Percentiles rank a stretch among this genome's conserved stretches.
These are phyloP conservation scores for Alternaria longipes DNA, from an alignment of 2,329 filamentous ascomycete genomes.

Conservation along the genomic window DNA sequence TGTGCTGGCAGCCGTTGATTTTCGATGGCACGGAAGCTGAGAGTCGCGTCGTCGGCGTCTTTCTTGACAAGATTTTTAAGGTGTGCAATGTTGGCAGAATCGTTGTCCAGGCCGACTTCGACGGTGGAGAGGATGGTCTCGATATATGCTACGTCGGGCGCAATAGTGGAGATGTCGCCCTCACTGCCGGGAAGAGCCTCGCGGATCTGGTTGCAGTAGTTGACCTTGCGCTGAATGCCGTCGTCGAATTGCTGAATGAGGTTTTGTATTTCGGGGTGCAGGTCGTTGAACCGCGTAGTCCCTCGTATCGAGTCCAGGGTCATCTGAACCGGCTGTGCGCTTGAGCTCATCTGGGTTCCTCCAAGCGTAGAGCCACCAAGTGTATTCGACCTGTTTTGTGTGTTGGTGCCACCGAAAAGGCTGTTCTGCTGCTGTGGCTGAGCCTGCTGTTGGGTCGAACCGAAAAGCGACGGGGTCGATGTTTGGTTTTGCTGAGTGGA, in stretches of 20 bases:
- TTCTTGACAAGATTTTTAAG: conserved; percentile 67
- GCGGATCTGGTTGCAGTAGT: conserved; percentile 78
- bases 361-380: conserved; percentile 37
- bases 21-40: conserved; percentile 77
- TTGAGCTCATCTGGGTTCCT: conserved; percentile 38
- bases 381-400: conserved; percentile 39
- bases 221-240: conserved; percentile 80
- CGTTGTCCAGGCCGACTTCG: conserved; percentile 69
- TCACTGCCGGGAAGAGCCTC: conserved; percentile 70
- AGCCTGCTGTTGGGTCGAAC: conserved; percentile 36
- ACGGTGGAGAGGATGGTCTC: conserved; percentile 69
- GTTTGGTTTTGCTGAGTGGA: conserved; percentile 42
- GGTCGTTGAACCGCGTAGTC: conserved; percentile 91
- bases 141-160: conserved; percentile 71
- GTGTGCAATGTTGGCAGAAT: conserved; percentile 67
- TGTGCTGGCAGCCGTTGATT: conserved; percentile 75
- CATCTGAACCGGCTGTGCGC: conserved; percentile 41
- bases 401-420: conserved; percentile 46
- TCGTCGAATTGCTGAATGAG: conserved; percentile 81
- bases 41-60: conserved; percentile 74
- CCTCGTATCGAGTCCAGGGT: conserved; percentile 73
- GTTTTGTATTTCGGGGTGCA: conserved; percentile 81
- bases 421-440: conserved; percentile 43
- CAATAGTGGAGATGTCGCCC: conserved; percentile 70
- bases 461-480: conserved; percentile 45